Conservation (phyloP, 2,329 filamentous ascomycete species). For the Aspergillus melleus region DNA sequence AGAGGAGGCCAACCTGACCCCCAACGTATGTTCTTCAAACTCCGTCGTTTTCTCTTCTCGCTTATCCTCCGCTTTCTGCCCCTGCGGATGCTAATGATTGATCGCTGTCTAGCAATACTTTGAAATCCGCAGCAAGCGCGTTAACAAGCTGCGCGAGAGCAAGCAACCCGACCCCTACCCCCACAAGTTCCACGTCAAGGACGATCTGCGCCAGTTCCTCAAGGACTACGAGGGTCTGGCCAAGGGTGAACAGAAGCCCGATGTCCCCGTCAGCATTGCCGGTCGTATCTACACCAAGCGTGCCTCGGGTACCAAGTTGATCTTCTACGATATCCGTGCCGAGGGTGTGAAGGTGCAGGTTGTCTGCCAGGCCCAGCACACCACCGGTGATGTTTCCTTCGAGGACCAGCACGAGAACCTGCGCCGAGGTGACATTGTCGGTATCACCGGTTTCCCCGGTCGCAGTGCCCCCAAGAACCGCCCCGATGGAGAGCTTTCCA, state of each 20-base stretch:
- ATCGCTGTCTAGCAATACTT: slow-evolving; percentile 73
- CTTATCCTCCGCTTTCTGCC: not conserved
- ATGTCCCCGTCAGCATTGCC: slow-evolving; percentile 73
- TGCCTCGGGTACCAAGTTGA: slow-evolving; percentile 75
- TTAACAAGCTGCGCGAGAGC: slow-evolving; percentile 73
- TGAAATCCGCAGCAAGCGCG: slow-evolving; percentile 83
- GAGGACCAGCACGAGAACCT: slow-evolving; percentile 87
- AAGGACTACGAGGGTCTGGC: slow-evolving; percentile 74
- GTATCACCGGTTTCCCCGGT: slow-evolving; percentile 79
- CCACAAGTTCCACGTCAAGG: slow-evolving; percentile 87
- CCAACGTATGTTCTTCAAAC: slow-evolving; percentile 58
- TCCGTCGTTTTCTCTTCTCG: not conserved
- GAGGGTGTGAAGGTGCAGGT: slow-evolving; percentile 82
- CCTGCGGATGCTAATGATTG: slow-evolving; percentile 10
- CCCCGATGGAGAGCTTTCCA: slow-evolving; percentile 85
- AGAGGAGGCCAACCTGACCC: slow-evolving; percentile 71
- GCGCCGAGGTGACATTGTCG: slow-evolving; percentile 89
- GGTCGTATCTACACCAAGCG: slow-evolving; percentile 90
- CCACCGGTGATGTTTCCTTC: slow-evolving; percentile 68
- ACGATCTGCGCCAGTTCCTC: slow-evolving; percentile 77
- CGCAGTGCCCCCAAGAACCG: slow-evolving; percentile 86
- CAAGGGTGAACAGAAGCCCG: slow-evolving; percentile 80
- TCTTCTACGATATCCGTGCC: slow-evolving; percentile 84
- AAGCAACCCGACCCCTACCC: slow-evolving; percentile 83
- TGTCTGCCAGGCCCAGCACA: slow-evolving; percentile 84